A percentile compares a stretch with the other conserved stretches of the same genome.
Conservation (phyloP, 148 eudicot genomes). For the Rhododendron kiyosumense region DNA sequence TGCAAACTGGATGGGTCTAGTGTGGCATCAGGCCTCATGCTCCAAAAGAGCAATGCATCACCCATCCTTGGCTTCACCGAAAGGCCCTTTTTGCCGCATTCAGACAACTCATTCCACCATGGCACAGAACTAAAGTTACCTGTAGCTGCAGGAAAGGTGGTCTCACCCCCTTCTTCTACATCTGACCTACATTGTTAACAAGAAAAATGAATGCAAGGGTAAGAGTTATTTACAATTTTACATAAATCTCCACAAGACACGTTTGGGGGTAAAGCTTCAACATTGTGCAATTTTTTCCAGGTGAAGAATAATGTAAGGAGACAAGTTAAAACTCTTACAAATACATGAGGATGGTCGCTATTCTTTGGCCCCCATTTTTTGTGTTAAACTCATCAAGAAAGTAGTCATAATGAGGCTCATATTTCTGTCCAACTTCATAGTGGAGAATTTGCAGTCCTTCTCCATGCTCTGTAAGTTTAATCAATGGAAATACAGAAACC, state of each 20-base stretch:
- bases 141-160: constrained; percentile 56
- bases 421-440: constrained; percentile 74
- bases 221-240: neutral
- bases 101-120: constrained; percentile 62
- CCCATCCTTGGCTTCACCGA: constrained; percentile 68
- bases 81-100: constrained; percentile 62
- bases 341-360: constrained; percentile 69
- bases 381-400: constrained; percentile 65
- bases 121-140: constrained; percentile 53
- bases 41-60: constrained; percentile 77
- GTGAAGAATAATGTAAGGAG: neutral
- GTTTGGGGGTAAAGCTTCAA: neutral
- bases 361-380: constrained; percentile 74
- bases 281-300: neutral
- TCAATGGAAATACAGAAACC: neutral
- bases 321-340: constrained; percentile 35
- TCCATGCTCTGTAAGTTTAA: constrained; percentile 31
- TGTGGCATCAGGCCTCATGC: constrained; percentile 72
- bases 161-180: constrained; percentile 76
- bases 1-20: constrained; percentile 70
- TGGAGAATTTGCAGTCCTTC: constrained; percentile 79
- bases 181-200: constrained; percentile 49
- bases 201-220: neutral
- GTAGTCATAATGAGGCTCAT: constrained; percentile 72
- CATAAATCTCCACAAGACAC: neutral